Conservation (phyloP, 129 eudicot genomes). For the Sambucus nigra region DNA sequence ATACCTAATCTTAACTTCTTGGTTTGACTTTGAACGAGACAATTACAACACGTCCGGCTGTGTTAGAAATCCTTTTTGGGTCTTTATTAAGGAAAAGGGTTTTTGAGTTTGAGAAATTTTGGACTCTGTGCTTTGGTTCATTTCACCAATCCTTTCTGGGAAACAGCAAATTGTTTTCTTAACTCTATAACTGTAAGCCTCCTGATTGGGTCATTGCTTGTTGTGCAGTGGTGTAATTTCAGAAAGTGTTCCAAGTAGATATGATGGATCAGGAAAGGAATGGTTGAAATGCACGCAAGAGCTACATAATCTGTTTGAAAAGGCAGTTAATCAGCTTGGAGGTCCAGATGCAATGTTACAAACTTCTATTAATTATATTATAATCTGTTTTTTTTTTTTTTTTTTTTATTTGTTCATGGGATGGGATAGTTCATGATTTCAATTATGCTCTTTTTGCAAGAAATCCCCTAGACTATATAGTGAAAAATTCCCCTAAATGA, state of each 20-base stretch:
- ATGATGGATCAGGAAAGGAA: constrained; percentile 63
- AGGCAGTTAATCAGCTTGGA: constrained; percentile 74
- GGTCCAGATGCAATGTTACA: constrained; percentile 45
- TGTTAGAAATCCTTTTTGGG: not conserved
- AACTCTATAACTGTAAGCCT: constrained; percentile 19
- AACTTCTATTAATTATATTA: not conserved
- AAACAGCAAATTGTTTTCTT: constrained; percentile 26
- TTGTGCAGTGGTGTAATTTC: constrained; percentile 18
- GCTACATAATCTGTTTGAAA: constrained; percentile 71
- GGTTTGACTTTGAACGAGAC: not conserved
- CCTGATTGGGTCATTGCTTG: constrained; percentile 10
- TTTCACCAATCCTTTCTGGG: constrained; percentile 20
- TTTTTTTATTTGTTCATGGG: not conserved
- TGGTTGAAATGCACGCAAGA: constrained; percentile 79
- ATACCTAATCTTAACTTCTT: too few relatives aligned
- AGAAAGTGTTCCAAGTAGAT: constrained; percentile 54
- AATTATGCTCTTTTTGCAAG: too few relatives aligned
- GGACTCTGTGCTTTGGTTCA: constrained; percentile 39
- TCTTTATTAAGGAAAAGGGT: constrained; percentile 17
- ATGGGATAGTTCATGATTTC: not conserved
- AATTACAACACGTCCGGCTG: constrained; percentile 5
- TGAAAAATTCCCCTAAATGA: too few relatives aligned
- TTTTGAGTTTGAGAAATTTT: constrained; percentile 19
- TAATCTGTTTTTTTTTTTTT: not conserved
- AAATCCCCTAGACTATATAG: too few relatives aligned